A percentile compares a stretch with the other conserved stretches of the same genome.
Evolutionary conservation across 345 rosid species (phyloP).

Genomic region (Populus tremula): DNA sequence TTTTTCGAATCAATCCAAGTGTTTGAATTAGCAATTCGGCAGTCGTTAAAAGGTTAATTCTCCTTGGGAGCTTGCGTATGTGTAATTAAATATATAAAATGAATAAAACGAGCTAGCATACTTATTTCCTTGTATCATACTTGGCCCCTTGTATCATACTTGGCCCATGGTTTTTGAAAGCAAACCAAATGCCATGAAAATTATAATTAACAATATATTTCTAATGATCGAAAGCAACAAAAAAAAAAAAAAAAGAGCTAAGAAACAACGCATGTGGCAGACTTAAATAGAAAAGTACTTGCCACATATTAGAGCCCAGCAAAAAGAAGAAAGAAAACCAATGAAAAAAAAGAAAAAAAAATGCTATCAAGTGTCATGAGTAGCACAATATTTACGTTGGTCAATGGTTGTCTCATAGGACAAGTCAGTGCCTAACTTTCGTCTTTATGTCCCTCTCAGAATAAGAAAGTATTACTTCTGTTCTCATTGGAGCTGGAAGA

Average conservation of each 20-base stretch:
- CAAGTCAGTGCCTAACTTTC: constrained; percentile 37
- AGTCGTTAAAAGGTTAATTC: not conserved
- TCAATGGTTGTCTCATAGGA: constrained; percentile 20
- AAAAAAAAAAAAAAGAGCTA: not conserved
- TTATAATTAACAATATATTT: not conserved
- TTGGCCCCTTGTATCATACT: not conserved
- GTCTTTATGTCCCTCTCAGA: constrained; percentile 31
- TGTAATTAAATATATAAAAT: not conserved
- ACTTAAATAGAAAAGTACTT: not conserved
- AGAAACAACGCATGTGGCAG: constrained; percentile 7
- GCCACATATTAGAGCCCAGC: constrained; percentile 1
- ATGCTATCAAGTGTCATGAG: constrained; percentile 1
- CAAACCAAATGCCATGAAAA: not conserved
- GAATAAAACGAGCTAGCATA: not conserved
- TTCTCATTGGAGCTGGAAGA: constrained; percentile 34
- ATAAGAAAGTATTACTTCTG: constrained; percentile 37
- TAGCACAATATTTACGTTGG: constrained; percentile 24
- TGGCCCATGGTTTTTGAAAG: constrained; percentile 1
- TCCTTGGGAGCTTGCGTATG: not conserved
- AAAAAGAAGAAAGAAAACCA: not conserved
- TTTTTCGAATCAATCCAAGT: too few relatives aligned
- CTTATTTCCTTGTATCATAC: not conserved
- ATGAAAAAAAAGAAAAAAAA: not conserved
- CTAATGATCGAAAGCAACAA: not conserved
- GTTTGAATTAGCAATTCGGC: too few relatives aligned